Evolutionary conservation across 169 alveolate species (phyloP).

Genomic region (Plasmodium cynomolgi): DNA sequence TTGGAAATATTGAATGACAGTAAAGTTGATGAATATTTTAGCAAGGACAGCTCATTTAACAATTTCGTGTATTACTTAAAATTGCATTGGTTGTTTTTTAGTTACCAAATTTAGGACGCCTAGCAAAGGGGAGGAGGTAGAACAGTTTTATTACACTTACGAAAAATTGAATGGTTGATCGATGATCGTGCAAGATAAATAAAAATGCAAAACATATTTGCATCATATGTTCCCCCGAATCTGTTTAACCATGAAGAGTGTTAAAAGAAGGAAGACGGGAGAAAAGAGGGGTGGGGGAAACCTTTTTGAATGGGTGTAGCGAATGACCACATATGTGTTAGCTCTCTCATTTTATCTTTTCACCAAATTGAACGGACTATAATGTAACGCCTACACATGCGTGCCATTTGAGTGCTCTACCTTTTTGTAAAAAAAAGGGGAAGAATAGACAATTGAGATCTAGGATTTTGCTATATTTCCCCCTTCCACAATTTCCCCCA

Average conservation of each 20-base stretch:
- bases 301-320: not conserved
- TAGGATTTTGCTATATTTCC: not conserved
- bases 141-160: not conserved
- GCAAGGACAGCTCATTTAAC: conserved; percentile 32
- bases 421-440: not conserved
- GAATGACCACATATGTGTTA: not conserved
- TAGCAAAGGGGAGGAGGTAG: not conserved
- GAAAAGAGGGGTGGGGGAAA: not conserved
- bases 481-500: not conserved
- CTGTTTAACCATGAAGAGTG: not conserved
- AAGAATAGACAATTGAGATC: not conserved
- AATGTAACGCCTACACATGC: not conserved
- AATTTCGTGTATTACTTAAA: conserved; percentile 54
- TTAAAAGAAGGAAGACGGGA: not conserved
- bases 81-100: conserved; percentile 60
- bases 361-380: not conserved
- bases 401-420: not conserved
- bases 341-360: not conserved
- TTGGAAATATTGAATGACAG: conserved; percentile 79
- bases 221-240: not conserved
- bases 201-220: conserved; percentile 1
- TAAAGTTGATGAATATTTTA: conserved; percentile 47
- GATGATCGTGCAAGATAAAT: not conserved
- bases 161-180: not conserved
- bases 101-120: conserved; percentile 31